These are phyloP conservation scores for Irpex lacteus DNA, from an alignment of 1,284 basidiomycete genomes.

Conservation along the genomic window DNA sequence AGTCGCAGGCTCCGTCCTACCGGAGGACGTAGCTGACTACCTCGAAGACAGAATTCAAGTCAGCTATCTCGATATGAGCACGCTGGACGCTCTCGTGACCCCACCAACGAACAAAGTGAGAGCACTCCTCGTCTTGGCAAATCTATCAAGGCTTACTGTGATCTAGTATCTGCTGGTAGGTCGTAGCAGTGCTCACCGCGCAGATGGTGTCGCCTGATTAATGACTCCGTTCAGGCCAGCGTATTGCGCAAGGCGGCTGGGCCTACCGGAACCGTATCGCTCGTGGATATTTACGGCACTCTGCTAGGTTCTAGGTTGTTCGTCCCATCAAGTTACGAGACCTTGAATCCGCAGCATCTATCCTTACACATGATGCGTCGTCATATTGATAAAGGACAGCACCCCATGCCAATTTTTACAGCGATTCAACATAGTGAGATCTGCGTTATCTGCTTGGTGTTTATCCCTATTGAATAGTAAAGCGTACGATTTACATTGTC, in stretches of 20 bases:
- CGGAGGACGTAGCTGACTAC: conserved; percentile 27
- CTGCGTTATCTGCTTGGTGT: neutral
- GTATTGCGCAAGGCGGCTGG: conserved; percentile 36
- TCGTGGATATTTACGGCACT: conserved; percentile 40
- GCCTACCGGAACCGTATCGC: conserved; percentile 29
- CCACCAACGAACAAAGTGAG: conserved; percentile 35
- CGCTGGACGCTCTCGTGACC: conserved; percentile 33
- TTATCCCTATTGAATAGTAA: neutral
- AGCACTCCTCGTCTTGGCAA: neutral
- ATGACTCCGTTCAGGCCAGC: conserved; percentile 23
- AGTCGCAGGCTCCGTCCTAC: conserved; percentile 28
- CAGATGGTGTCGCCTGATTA: neutral
- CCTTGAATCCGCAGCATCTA: conserved; percentile 31
- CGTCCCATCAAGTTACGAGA: conserved; percentile 28
- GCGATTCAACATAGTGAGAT: conserved; percentile 33
- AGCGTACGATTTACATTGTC: conserved; percentile 3
- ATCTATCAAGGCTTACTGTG: neutral
- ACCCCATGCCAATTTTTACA: conserved; percentile 40
- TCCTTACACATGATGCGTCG: conserved; percentile 35
- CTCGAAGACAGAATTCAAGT: conserved; percentile 32
- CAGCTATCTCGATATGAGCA: conserved; percentile 36
- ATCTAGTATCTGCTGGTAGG: conserved; percentile 23
- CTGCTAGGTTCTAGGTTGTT: conserved; percentile 36
- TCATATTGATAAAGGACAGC: conserved; percentile 29
- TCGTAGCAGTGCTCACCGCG: neutral